Conservation (phyloP, 305 asterid species). For the Rubia peregrina region DNA sequence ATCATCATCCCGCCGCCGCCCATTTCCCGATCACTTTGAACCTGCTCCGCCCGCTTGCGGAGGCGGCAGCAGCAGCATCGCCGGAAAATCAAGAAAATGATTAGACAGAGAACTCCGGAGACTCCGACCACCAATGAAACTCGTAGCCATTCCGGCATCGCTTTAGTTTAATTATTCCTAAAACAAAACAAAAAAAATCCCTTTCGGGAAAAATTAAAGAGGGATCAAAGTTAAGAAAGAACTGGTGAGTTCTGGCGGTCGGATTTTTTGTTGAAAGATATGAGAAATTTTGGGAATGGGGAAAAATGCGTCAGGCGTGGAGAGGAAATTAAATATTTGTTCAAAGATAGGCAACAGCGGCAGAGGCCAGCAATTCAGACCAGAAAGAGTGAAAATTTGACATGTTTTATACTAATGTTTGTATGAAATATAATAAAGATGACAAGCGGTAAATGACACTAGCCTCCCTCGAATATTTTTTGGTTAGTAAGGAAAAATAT, state of each 20-base stretch:
- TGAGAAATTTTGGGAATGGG: background rate
- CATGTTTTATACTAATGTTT: background rate
- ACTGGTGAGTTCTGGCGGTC: background rate
- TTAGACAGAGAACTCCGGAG: constrained; percentile 18
- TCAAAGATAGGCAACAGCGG: constrained; percentile 20
- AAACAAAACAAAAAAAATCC: background rate
- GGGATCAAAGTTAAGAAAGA: background rate
- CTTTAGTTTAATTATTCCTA: background rate
- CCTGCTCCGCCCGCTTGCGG: constrained; percentile 1
- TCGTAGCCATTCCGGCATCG: constrained; percentile 27
- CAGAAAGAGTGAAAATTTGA: constrained; percentile 1
- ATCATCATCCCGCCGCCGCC: constrained; percentile 26
- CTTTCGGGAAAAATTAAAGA: background rate
- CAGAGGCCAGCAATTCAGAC: constrained; percentile 11
- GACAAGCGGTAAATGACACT: background rate
- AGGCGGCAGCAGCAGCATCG: constrained; percentile 13
- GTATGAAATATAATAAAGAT: background rate
- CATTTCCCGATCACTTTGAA: constrained; percentile 4
- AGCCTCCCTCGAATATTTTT: background rate
- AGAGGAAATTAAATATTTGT: constrained; percentile 13
- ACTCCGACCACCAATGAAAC: constrained; percentile 27
- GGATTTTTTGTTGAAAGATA: background rate
- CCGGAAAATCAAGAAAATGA: constrained; percentile 24
- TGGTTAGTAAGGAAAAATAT: background rate
- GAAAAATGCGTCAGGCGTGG: constrained; percentile 14